phyloP scores from a whole-genome alignment of 257 asterid species.

The Solanum tarapatanum region DNA sequence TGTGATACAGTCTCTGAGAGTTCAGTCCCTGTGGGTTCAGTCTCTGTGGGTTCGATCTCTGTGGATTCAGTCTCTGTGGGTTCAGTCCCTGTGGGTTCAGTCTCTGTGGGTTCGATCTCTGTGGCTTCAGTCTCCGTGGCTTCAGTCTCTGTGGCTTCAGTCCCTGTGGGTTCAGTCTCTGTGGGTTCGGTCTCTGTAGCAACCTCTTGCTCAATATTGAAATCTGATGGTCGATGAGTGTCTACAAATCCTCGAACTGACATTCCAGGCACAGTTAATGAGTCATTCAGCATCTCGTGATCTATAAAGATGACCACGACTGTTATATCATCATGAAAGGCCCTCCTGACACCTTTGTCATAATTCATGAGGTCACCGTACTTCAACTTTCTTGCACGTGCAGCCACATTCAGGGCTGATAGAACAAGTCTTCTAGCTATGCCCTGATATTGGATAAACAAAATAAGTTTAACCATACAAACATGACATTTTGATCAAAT shows the following conservation, averaged over 20 bases:
- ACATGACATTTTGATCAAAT: neutral
- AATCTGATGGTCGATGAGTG: conserved; percentile 38
- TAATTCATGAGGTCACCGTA: conserved; percentile 36
- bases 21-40: no score
- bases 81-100: no score
- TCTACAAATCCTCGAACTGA: conserved; percentile 51
- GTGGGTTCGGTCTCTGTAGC: neutral
- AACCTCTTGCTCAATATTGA: conserved; percentile 18
- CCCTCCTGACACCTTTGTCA: conserved; percentile 41
- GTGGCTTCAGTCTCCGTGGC: no score
- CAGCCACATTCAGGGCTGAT: conserved; percentile 38
- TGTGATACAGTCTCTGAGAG: neutral
- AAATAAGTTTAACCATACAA: neutral
- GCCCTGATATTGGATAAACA: conserved; percentile 30
- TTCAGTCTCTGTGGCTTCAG: no score
- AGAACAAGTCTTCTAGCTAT: conserved; percentile 58
- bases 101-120: no score
- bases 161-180: no score
- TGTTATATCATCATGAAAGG: conserved; percentile 63
- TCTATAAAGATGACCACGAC: conserved; percentile 60
- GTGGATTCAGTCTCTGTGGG: no score
- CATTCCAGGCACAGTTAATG: conserved; percentile 17
- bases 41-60: no score
- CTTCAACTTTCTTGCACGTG: conserved; percentile 20
- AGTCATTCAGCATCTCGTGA: conserved; percentile 26